Evolutionary conservation across 768 basidiomycete genomes (phyloP).

Genomic region (Leccinellum rugosiceps): DNA sequence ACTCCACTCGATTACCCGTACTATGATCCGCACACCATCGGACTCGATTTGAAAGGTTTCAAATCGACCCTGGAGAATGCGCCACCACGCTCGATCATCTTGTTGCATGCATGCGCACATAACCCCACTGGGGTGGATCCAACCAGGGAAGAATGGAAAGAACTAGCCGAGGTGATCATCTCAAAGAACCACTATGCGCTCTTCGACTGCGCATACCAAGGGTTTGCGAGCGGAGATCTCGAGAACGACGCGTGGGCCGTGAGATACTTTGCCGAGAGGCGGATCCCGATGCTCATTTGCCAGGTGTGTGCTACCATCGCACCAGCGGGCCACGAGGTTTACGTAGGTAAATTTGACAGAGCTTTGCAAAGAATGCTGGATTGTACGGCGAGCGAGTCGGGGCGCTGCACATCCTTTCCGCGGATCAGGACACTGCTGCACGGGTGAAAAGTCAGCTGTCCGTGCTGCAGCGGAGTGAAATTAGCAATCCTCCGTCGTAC

Average conservation of each 20-base stretch:
- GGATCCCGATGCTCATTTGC: slow-evolving; percentile 80
- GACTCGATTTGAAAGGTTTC: slow-evolving; percentile 76
- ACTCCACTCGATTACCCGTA: slow-evolving; percentile 89
- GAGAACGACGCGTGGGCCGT: slow-evolving; percentile 92
- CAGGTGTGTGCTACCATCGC: slow-evolving; percentile 49
- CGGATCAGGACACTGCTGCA: slow-evolving; percentile 59
- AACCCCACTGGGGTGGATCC: slow-evolving; percentile 98
- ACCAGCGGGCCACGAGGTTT: background rate
- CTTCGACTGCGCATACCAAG: slow-evolving; percentile 97
- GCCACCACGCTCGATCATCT: slow-evolving; percentile 75
- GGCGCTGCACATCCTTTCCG: slow-evolving; percentile 81
- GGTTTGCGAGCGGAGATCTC: slow-evolving; percentile 91
- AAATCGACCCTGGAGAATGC: slow-evolving; percentile 57
- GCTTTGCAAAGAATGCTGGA: slow-evolving; percentile 97
- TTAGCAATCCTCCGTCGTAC: slow-evolving; percentile 90
- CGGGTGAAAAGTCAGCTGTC: slow-evolving; percentile 86
- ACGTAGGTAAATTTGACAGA: slow-evolving; percentile 44
- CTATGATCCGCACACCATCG: slow-evolving; percentile 88
- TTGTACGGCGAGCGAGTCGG: slow-evolving; percentile 94
- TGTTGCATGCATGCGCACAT: slow-evolving; percentile 93
- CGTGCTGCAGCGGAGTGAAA: slow-evolving; percentile 89
- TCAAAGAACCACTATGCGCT: slow-evolving; percentile 81
- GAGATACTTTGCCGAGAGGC: slow-evolving; percentile 74
- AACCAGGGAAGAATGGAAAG: slow-evolving; percentile 80
- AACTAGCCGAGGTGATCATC: slow-evolving; percentile 69